Base-by-base conservation (phyloP, 345 rosid genomes). In the Toxicodendron radicans region DNA sequence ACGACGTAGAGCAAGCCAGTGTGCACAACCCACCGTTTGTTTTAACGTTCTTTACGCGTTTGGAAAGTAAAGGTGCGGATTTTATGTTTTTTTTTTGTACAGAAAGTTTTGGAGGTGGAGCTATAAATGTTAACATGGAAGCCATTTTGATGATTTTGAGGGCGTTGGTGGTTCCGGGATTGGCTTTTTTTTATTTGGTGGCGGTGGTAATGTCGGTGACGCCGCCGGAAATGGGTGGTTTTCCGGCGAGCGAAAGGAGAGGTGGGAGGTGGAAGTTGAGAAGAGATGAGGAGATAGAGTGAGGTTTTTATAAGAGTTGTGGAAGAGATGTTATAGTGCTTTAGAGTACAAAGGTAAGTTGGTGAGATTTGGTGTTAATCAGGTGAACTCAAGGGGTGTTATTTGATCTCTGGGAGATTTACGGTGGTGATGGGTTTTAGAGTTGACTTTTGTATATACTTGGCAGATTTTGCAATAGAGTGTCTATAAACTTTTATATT, bases 1-100 rank as follows among this genome's bases (percentile, higher is more conserved):
- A 79, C 23, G 94, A 72, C 69, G 97, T 86, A 9, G 94, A 90
- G 81, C 95, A 90, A 4, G 97, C 86, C 27, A 76, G 78, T 3
- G 85, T 76, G 73, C 60, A 66, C 45, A 76, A 32, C 14, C 83
- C 79, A 7, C 84, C 85, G 51, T 76, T 75, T 5, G 23, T 46
- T 51, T 48, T 52, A 27, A 32, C 18, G 13, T 46, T 57, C 33
- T 60, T 60, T 52, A 32, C 63, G 30, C 49, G 61, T 51, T 43
- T 73, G 58, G 72, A 69, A 7, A 64, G 41, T 2, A 71, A 60
- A 52, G 73, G 67, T 30, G 41, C 77, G 38, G 46, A 41, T 17
- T 64, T 54, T 0, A 73, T 51, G 21, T 78, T 53, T 13, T 69
- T 48, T 3, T 46, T 49, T 18, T 5, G 80, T 53, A 58, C 66